phyloP scores from a whole-genome alignment of 768 basidiomycete genomes.

The Cystobasidium ongulense region DNA sequence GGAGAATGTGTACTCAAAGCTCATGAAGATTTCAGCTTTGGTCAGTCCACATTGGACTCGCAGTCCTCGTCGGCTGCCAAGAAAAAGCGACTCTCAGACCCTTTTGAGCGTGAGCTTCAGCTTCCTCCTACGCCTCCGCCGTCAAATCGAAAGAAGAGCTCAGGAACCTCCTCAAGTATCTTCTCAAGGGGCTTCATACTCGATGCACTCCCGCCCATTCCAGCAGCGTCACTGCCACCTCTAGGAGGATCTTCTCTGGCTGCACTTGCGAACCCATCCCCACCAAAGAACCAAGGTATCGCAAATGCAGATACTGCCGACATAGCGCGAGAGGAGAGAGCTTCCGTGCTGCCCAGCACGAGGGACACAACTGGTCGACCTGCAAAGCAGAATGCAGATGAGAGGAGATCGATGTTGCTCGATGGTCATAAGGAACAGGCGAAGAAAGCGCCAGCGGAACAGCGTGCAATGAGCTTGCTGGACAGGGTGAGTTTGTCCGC shows the following conservation, averaged over 20 bases:
- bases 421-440: background rate
- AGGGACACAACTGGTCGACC: background rate
- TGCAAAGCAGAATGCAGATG: background rate
- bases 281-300: background rate
- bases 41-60: background rate
- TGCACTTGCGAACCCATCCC: background rate
- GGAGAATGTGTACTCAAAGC: conserved; percentile 27
- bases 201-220: conserved; percentile 25
- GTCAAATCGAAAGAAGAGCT: background rate
- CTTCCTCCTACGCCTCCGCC: background rate
- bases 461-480: conserved; percentile 23
- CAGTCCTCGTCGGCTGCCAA: background rate
- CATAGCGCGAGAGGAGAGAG: background rate
- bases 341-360: background rate
- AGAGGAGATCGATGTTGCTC: background rate
- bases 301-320: background rate
- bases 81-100: background rate
- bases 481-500: conserved; percentile 11
- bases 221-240: conserved; percentile 7
- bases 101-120: background rate
- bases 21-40: conserved; percentile 12
- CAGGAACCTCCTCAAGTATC: background rate
- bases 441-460: background rate
- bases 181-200: conserved; percentile 26
- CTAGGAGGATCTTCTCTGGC: background rate